These are phyloP conservation scores for Xylariaceae sp. DNA, from an alignment of 2,329 filamentous ascomycete genomes.

Conservation along the genomic window DNA sequence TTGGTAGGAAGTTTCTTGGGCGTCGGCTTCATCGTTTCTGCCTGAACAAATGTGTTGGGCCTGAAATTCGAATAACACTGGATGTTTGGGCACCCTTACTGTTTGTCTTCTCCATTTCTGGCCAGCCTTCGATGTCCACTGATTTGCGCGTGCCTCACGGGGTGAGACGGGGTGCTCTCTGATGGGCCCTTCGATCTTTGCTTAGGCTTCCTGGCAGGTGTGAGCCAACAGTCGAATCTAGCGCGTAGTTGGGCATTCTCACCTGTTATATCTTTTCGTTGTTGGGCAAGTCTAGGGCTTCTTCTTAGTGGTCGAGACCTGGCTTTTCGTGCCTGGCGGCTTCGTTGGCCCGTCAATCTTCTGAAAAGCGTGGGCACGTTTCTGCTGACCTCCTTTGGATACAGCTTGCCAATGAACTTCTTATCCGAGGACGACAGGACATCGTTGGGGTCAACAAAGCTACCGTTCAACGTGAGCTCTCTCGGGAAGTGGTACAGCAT, in stretches of 20 bases:
- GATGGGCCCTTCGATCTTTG: not conserved
- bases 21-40: too few species aligned
- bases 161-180: not conserved
- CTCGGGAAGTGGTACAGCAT: conserved; percentile 9
- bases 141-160: too few species aligned
- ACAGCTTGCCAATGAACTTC: conserved; percentile 2
- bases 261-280: not conserved
- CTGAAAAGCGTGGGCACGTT: not conserved
- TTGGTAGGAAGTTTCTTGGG: too few species aligned
- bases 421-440: conserved; percentile 4
- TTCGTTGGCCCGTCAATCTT: not conserved
- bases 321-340: not conserved
- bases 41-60: too few species aligned
- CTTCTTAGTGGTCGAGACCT: not conserved
- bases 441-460: conserved; percentile 1
- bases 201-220: not conserved
- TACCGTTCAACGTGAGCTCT: conserved; percentile 3
- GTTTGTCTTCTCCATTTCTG: too few species aligned
- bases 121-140: too few species aligned
- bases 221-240: not conserved
- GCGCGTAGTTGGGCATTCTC: not conserved
- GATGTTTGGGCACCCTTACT: too few species aligned
- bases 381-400: not conserved
- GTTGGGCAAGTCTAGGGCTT: not conserved
- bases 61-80: too few species aligned